Base-by-base conservation (phyloP, 2,329 filamentous ascomycete genomes). In the Phialophora verrucosa region DNA sequence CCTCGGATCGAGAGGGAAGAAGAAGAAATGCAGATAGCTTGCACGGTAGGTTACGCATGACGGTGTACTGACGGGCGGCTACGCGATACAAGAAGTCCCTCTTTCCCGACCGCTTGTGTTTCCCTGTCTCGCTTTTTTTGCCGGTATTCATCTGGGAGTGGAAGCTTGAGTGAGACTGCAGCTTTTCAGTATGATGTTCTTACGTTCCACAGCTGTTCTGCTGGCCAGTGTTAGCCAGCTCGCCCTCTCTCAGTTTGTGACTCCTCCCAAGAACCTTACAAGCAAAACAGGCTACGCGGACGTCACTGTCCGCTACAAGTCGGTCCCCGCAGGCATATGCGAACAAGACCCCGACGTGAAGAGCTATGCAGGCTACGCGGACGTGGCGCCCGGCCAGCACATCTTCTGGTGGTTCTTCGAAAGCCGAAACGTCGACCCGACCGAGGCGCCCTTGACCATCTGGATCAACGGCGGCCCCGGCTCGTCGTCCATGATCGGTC, bases 311-410 rank as follows among this genome's bases (percentile, higher is more conserved):
- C 76, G 82, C 38, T 84, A 82, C 73, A 84, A 83, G 70, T 74
- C 83, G 68, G 82, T 83, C 0, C 80, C 81, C 0, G 74, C 76
- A 1, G 81, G 81, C 17, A 82, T 80, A 50, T 83, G 82, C 70
- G 81, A 83, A 73, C 73, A 77, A 25, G 77, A 83, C 0, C 78
- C 80, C 10, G 81, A 82, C 8, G 84, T 87, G 53, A 83, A 81
- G 69, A 83, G 82, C 35, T 90, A 87, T 75, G 83, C 83, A 0
- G 86, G 87, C 38, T 88, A 88, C 69, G 83, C 88, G 14, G 82
- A 85, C 74, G 79, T 88, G 3, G 84, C 84, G 1, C 80, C 82
- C 2, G 79, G 78, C 31, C 63, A 81, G 59, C 81, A 83, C 67
- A 75, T 83, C 61, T 81, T 81, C 73, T 81, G 80, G 72, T 81